Base-by-base conservation (phyloP, 208 protist species). In the Leishmania tropica region DNA sequence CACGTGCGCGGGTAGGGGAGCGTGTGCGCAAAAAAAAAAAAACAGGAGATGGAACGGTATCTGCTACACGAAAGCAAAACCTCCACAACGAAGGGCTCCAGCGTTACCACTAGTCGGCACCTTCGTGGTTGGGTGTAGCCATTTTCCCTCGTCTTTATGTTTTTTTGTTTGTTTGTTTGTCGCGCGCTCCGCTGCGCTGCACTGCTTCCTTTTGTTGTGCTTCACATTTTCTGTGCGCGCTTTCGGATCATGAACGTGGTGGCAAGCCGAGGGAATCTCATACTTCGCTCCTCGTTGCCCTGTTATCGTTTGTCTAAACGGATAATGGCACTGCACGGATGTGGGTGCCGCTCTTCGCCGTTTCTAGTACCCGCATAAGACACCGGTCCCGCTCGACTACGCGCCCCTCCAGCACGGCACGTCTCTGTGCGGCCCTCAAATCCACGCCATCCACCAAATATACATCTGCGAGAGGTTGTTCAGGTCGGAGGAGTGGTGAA, bases 361-460 rank as follows among this genome's bases (percentile, higher is more conserved):
- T 54, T 1, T 54, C 51, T 54, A 17, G 4, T 54, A 21, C 51
- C 51, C 51, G 4, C 40, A 31, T 4, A 17, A n/a, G 3, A 72
- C 19, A 21, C 40, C 47, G 37, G 10, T 24, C n/a, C 5, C 47
- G 45, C 11, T 24, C 71, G 42, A 17, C 17, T 17, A 58, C 0
- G 47, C 42, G 17, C 47, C 24, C 28, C 47, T 21, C 3, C n/a
- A 15, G 24, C 35, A 71, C 17, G 11, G 19, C 47, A 51, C 2
- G 2, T 24, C 24, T 35, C 47, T 28, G 28, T 5, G 19, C 15
- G n/a, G 76, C 48, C 31, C 45, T 64, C 68, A 99, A 11, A 98
- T 77, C 95, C 95, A 99, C 28, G 96, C 89, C 96, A 99, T 99
- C 98, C 98, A 99, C 96, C 98, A 98, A n/a, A 95, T 92, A 88